phyloP scores from a whole-genome alignment of 2,329 filamentous ascomycete genomes.

The Scytalidium lignicola region DNA sequence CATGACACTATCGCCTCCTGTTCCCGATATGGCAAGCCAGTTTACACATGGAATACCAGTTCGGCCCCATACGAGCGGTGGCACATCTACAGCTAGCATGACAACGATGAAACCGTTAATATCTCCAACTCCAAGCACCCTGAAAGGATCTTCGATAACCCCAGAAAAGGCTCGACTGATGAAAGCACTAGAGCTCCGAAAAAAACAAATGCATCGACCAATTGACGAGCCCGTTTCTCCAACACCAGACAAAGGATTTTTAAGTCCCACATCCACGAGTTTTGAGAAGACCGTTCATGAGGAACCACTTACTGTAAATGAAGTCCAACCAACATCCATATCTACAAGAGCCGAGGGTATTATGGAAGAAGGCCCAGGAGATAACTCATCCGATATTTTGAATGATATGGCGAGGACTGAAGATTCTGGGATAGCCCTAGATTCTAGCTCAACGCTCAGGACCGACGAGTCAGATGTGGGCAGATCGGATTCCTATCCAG shows the following conservation, averaged over 20 bases:
- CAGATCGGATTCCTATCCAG: constrained; percentile 51
- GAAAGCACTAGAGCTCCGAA: constrained; percentile 88
- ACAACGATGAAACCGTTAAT: constrained; percentile 15
- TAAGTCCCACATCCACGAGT: constrained; percentile 4
- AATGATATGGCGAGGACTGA: constrained; percentile 31
- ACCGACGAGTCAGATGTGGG: constrained; percentile 30
- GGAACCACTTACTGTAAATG: background rate
- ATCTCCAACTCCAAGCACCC: constrained; percentile 19
- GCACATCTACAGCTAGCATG: constrained; percentile 26
- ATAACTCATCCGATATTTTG: constrained; percentile 15
- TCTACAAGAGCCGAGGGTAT: background rate
- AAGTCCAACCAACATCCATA: background rate
- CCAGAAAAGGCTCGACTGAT: constrained; percentile 88
- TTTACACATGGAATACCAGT: constrained; percentile 20
- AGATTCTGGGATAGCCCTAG: constrained; percentile 52
- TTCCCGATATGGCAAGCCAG: constrained; percentile 21
- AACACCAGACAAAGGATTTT: constrained; percentile 4
- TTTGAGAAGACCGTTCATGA: background rate
- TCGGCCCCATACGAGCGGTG: constrained; percentile 26
- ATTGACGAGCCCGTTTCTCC: constrained; percentile 2
- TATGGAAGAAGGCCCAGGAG: background rate
- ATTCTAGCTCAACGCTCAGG: constrained; percentile 34
- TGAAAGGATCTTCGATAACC: constrained; percentile 52
- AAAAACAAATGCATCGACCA: constrained; percentile 60
- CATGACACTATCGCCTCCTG: constrained; percentile 23